Conservation (phyloP, 2,329 filamentous ascomycete species). For the Colletotrichum paranaense region DNA sequence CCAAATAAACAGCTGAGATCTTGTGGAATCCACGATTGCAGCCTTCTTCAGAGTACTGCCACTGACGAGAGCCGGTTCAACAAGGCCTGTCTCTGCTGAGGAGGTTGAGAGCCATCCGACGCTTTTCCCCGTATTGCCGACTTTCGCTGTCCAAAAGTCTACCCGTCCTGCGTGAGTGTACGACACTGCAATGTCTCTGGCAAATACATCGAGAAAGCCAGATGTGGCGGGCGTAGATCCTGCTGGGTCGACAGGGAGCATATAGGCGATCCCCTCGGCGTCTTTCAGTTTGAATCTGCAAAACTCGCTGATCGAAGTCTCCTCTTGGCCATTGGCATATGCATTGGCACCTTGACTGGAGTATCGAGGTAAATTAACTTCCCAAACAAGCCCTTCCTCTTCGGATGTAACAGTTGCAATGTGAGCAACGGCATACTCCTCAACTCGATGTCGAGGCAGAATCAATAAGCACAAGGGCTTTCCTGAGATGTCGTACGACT, state of each 20-base stretch:
- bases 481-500: conserved; percentile 69
- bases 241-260: conserved; percentile 88
- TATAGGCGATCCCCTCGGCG: conserved; percentile 68
- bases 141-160: conserved; percentile 85
- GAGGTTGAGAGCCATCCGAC: conserved; percentile 88
- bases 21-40: conserved; percentile 79
- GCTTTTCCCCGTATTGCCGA: conserved; percentile 68
- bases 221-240: conserved; percentile 78
- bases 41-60: conserved; percentile 89
- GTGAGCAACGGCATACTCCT: conserved; percentile 70
- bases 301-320: conserved; percentile 69
- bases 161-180: conserved; percentile 81
- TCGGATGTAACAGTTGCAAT: conserved; percentile 86
- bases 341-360: conserved; percentile 39
- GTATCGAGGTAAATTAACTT: conserved; percentile 71
- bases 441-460: conserved; percentile 71
- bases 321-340: conserved; percentile 46
- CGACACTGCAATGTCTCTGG: conserved; percentile 86
- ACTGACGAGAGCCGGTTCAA: conserved; percentile 80
- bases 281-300: conserved; percentile 76
- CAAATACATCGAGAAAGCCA: conserved; percentile 87
- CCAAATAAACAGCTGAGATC: conserved; percentile 88
- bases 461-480: conserved; percentile 85
- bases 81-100: conserved; percentile 81
- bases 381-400: conserved; percentile 85